Conservation (phyloP, 2,329 filamentous ascomycete genomes). For the Verticillium isaacii region DNA sequence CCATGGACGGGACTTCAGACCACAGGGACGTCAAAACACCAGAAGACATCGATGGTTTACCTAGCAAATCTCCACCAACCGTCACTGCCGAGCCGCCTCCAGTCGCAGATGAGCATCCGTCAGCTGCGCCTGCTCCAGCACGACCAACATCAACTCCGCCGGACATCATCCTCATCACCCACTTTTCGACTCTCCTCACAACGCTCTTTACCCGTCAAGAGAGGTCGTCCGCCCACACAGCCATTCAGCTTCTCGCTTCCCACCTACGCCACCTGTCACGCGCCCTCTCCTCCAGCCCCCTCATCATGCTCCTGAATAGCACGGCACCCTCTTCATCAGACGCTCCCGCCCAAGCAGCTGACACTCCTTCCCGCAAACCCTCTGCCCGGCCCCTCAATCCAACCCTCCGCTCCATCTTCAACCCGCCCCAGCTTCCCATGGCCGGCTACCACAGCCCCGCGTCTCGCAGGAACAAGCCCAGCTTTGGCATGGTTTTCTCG, state of each 20-base stretch:
- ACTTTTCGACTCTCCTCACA: conserved; percentile 47
- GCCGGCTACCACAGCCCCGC: conserved; percentile 14
- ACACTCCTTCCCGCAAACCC: conserved; percentile 3
- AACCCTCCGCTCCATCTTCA: conserved; percentile 47
- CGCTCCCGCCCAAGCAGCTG: neutral
- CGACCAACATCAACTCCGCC: conserved; percentile 18
- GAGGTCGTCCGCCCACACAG: conserved; percentile 40
- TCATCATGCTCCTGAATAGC: conserved; percentile 53
- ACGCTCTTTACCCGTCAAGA: conserved; percentile 46
- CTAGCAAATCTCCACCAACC: too few relatives aligned
- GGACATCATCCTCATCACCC: conserved; percentile 50
- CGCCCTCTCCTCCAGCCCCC: conserved; percentile 32
- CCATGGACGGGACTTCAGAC: neutral
- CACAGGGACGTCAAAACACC: neutral
- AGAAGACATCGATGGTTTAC: neutral
- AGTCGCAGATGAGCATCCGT: neutral
- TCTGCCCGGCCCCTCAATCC: conserved; percentile 26
- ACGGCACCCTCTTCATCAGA: conserved; percentile 24
- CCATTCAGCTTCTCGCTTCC: conserved; percentile 41
- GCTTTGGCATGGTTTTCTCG: conserved; percentile 49
- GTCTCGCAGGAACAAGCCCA: conserved; percentile 36
- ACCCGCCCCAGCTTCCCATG: conserved; percentile 21
- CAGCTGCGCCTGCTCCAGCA: neutral
- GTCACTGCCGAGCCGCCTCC: too few relatives aligned
- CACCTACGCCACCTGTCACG: conserved; percentile 41